phyloP scores from a whole-genome alignment of 345 rosid species.

The Linum lewisii region DNA sequence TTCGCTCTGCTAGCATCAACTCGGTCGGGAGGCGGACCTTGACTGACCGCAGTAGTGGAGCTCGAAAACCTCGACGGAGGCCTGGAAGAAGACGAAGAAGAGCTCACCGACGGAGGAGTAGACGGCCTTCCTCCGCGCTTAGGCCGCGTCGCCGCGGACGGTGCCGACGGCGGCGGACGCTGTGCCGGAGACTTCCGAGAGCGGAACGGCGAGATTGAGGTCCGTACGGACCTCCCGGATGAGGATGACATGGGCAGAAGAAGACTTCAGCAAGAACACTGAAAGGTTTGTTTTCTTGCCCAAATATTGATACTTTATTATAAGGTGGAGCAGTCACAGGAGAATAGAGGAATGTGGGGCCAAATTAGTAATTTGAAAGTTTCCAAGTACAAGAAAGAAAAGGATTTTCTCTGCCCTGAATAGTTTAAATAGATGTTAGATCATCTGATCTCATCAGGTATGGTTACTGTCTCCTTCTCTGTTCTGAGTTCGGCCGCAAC shows the following conservation, averaged over 20 bases:
- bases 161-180: slow-evolving; percentile 18
- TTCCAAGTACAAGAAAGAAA: no score
- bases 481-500: no score
- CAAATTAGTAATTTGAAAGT: no score
- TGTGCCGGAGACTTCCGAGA: slow-evolving; percentile 53
- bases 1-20: slow-evolving; percentile 33
- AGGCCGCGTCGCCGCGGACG: background rate
- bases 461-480: no score
- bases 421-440: no score
- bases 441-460: no score
- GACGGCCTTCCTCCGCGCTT: slow-evolving; percentile 28
- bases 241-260: slow-evolving; percentile 53
- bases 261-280: no score
- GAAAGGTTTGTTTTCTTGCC: no score
- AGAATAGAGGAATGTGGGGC: no score
- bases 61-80: slow-evolving; percentile 40
- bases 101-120: slow-evolving; percentile 31
- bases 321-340: no score
- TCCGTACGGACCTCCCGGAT: slow-evolving; percentile 41
- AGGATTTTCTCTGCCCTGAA: no score
- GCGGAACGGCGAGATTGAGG: slow-evolving; percentile 80
- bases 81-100: slow-evolving; percentile 25
- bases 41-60: slow-evolving; percentile 24
- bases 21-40: slow-evolving; percentile 30
- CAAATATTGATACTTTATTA: no score